Percentiles rank a stretch among this genome's conserved stretches.
Evolutionary conservation across 306 rosid species (phyloP).

Genomic region (Dryas octopetala): DNA sequence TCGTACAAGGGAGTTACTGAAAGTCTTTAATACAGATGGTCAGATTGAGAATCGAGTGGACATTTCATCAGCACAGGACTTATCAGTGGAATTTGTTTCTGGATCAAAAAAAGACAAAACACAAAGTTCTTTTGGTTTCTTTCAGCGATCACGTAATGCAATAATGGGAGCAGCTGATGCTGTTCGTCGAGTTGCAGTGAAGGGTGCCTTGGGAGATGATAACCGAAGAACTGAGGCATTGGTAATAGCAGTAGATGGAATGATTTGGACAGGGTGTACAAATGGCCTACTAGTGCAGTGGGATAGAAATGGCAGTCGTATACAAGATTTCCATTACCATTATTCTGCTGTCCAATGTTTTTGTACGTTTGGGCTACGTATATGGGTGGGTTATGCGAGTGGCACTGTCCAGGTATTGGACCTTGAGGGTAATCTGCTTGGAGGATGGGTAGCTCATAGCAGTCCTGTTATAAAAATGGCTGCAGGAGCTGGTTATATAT

Average conservation of each 20-base stretch:
- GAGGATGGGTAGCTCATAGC: slow-evolving; percentile 85
- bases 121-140: slow-evolving; percentile 82
- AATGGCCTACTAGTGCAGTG: slow-evolving; percentile 88
- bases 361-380: slow-evolving; percentile 70
- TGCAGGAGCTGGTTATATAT: slow-evolving; percentile 70
- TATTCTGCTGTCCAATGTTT: slow-evolving; percentile 77
- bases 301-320: slow-evolving; percentile 86
- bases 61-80: slow-evolving; percentile 58
- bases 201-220: slow-evolving; percentile 91
- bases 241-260: slow-evolving; percentile 67
- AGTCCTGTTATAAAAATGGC: slow-evolving; percentile 69
- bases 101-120: slow-evolving; percentile 66
- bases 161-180: slow-evolving; percentile 97
- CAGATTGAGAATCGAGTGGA: slow-evolving; percentile 82
- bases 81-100: slow-evolving; percentile 57
- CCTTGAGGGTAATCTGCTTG: slow-evolving; percentile 76
- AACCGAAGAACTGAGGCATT: slow-evolving; percentile 82
- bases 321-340: slow-evolving; percentile 73
- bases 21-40: slow-evolving; percentile 86
- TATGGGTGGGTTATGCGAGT: slow-evolving; percentile 89
- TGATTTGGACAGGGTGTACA: slow-evolving; percentile 90
- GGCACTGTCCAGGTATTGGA: slow-evolving; percentile 78
- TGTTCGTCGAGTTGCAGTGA: slow-evolving; percentile 89
- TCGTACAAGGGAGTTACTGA: slow-evolving; percentile 82
- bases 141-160: slow-evolving; percentile 95